Base-by-base conservation (phyloP, 257 asterid genomes). In the Craterostigma plantagineum region DNA sequence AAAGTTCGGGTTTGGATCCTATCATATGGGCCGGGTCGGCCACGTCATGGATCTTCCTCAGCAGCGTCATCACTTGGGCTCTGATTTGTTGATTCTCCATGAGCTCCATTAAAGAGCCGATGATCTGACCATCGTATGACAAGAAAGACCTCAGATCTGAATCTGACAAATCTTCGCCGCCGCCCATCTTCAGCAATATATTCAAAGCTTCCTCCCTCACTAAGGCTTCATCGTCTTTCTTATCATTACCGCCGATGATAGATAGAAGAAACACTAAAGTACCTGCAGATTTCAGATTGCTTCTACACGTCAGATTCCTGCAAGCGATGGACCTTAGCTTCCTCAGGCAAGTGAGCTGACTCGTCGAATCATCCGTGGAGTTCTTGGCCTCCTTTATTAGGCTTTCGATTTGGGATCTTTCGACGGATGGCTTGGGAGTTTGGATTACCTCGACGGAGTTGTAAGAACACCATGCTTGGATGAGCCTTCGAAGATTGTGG, bases 1-100 rank as follows among this genome's bases (percentile, higher is more conserved):
- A 56, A 1, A 56, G 10, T 4, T 48, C 62, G 16, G 51, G 44
- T 14, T 36, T 33, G 14, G 54, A 42, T 16, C 55, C 55, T 12
- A 56, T 56, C 16, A 56, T 7, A 3, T 15, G 15, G 11, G 9
- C 33, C 30, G 55, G 62, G 27, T 56, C 62, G 5, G 62, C 55
- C 16, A 48, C 50, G 16, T 9, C n/a, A 11, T 16, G 35, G 3
- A 34, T 39, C 0, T 43, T 40, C 12, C 18, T 56, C 13, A 56
- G 27, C 15, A 56, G 8, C 38, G 35, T 35, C 2, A 56, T 38
- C 4, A 50, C 48, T 6, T 41, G 39, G 7, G 13, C 55, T 42
- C 62, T 37, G 42, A 50, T 18, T 9, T 48, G 38, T 33, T 8
- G 16, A 37, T 35, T 42, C 4, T n/a, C 40, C 55, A 56, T 16